These are phyloP conservation scores for Chlorella sp. DNA, from an alignment of 139 green algal species.

Conservation along the genomic window DNA sequence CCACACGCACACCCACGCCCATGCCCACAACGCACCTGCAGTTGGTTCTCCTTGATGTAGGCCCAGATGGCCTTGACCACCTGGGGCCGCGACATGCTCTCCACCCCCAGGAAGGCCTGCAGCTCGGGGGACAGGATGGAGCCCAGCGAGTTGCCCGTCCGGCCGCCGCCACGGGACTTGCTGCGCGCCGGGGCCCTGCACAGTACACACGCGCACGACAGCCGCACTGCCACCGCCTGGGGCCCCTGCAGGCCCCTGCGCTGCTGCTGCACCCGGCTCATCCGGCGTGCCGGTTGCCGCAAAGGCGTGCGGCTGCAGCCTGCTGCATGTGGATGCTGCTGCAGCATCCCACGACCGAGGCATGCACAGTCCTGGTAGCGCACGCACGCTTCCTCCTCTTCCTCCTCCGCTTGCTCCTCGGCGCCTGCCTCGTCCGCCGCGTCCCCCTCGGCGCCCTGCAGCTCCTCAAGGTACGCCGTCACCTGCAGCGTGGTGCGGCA, in stretches of 20 bases:
- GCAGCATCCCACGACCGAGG: no score
- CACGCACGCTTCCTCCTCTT: no score
- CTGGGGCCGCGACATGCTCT: conserved; percentile 34
- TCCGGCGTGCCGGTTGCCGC: neutral
- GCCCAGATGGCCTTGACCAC: conserved; percentile 79
- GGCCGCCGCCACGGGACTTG: neutral
- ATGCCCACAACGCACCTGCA: conserved; percentile 64
- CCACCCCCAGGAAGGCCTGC: conserved; percentile 48
- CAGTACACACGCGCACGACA: neutral
- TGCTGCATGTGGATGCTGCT: no score
- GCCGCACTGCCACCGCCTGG: no score
- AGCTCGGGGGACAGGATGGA: conserved; percentile 43
- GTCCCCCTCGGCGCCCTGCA: conserved; percentile 20
- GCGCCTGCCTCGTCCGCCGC: conserved; percentile 13
- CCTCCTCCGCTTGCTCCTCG: conserved; percentile 15
- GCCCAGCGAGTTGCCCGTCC: conserved; percentile 16
- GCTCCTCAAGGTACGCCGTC: conserved; percentile 18
- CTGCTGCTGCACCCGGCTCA: conserved; percentile 1
- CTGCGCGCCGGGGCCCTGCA: conserved; percentile 2
- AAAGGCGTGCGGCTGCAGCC: neutral
- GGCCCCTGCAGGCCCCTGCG: no score
- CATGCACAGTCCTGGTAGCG: no score
- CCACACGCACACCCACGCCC: no score
- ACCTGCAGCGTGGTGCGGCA: conserved; percentile 13
- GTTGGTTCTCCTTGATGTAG: conserved; percentile 74